Percentiles rank a stretch among this genome's conserved stretches.
Conservation (phyloP, 2,329 filamentous ascomycete genomes). For the Penicillium psychrosexuale region DNA sequence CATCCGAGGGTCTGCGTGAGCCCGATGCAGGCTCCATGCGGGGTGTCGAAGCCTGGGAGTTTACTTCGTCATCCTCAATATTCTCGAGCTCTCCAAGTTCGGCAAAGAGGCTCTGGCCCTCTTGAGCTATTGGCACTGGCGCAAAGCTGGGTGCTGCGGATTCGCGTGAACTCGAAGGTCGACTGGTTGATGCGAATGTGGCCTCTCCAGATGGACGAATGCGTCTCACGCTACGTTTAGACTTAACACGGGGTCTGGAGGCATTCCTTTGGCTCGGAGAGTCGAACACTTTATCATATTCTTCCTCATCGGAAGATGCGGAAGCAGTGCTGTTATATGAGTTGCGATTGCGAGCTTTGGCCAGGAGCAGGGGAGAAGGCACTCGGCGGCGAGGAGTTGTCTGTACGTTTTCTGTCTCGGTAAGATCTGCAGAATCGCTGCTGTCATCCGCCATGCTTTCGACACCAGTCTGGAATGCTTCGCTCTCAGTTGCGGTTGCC, state of each 20-base stretch:
- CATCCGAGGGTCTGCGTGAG: conserved; percentile 35
- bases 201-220: conserved; percentile 51
- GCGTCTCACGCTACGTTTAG: conserved; percentile 63
- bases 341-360: conserved; percentile 55
- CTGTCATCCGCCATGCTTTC: conserved; percentile 69
- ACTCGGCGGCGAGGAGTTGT: conserved; percentile 41
- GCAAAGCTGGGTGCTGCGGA: conserved; percentile 54
- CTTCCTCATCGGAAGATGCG: conserved; percentile 74
- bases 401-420: conserved; percentile 70
- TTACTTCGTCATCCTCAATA: conserved; percentile 63
- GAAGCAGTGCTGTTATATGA: conserved; percentile 88
- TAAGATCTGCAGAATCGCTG: conserved; percentile 65
- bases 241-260: conserved; percentile 67
- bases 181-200: conserved; percentile 39
- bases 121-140: conserved; percentile 46
- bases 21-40: conserved; percentile 29
- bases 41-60: conserved; percentile 41
- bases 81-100: conserved; percentile 79
- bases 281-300: conserved; percentile 59
- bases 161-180: conserved; percentile 45
- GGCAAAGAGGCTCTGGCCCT: conserved; percentile 79
- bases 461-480: conserved; percentile 90
- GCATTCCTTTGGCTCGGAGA: conserved; percentile 65
- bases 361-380: conserved; percentile 37
- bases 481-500: conserved; percentile 73